Evolutionary conservation across 2,329 filamentous ascomycete species (phyloP).

Genomic region (Neopestalotiopsis sp.): DNA sequence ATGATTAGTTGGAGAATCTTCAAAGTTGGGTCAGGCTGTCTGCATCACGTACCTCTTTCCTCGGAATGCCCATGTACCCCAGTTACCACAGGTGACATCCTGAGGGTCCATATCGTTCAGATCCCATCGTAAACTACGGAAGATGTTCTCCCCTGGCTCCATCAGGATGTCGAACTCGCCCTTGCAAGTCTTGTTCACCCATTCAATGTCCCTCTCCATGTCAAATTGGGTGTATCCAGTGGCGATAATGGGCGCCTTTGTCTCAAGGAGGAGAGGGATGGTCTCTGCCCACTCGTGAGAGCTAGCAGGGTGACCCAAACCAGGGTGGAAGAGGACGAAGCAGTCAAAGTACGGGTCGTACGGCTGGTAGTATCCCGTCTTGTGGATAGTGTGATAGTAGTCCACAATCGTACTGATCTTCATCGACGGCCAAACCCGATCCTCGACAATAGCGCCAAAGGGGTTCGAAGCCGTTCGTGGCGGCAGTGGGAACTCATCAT

Average conservation of each 20-base stretch:
- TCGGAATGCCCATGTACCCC: conserved; percentile 95
- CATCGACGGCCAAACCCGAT: conserved; percentile 83
- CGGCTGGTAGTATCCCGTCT: conserved; percentile 87
- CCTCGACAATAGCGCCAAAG: conserved; percentile 92
- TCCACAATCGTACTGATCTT: conserved; percentile 98
- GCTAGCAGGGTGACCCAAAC: conserved; percentile 90
- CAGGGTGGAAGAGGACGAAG: conserved; percentile 96
- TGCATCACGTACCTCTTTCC: conserved; percentile 79
- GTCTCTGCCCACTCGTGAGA: conserved; percentile 95
- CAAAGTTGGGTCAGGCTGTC: conserved; percentile 4
- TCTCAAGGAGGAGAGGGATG: conserved; percentile 86
- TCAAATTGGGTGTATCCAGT: conserved; percentile 97
- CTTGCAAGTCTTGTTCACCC: conserved; percentile 82
- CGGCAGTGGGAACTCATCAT: conserved; percentile 90
- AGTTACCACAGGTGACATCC: conserved; percentile 94
- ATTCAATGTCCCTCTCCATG: conserved; percentile 90
- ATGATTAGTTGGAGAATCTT: conserved; percentile 35
- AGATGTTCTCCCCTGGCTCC: conserved; percentile 90
- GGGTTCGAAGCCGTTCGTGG: conserved; percentile 85
- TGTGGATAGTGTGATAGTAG: conserved; percentile 96
- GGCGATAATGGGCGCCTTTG: conserved; percentile 91
- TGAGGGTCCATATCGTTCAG: conserved; percentile 94
- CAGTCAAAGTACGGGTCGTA: conserved; percentile 99
- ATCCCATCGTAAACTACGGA: conserved; percentile 95
- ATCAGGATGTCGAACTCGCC: conserved; percentile 93